Conservation (phyloP, 2,329 filamentous ascomycete genomes). For the Annulohypoxylon truncatum region DNA sequence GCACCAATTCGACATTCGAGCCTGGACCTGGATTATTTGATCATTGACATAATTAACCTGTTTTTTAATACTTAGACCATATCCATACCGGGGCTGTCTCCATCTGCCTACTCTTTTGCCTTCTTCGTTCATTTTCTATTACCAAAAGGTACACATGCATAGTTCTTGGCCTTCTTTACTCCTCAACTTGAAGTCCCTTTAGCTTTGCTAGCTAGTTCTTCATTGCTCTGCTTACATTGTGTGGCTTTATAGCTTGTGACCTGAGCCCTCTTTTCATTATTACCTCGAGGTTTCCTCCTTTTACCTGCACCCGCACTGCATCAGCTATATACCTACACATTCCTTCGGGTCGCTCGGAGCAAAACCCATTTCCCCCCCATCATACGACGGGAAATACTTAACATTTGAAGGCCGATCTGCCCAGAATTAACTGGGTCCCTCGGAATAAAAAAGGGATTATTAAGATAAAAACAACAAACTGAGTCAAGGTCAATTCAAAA, state of each 20-base stretch:
- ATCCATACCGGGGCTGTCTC: neutral
- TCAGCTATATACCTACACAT: constrained; percentile 18
- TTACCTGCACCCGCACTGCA: neutral
- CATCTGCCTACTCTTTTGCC: neutral
- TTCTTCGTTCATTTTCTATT: neutral
- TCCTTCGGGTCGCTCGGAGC: constrained; percentile 40
- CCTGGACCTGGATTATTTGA: neutral
- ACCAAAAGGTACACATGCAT: neutral
- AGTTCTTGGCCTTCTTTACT: neutral
- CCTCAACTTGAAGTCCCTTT: neutral
- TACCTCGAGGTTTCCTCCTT: neutral
- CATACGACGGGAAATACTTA: constrained; percentile 34
- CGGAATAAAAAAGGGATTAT: constrained; percentile 9
- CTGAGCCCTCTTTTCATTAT: constrained; percentile 10
- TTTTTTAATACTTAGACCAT: neutral
- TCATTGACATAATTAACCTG: neutral
- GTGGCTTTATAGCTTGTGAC: neutral
- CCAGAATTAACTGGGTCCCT: constrained; percentile 15
- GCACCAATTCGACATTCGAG: neutral
- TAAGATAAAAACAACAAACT: constrained; percentile 25
- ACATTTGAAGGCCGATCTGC: constrained; percentile 27
- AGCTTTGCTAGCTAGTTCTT: neutral
- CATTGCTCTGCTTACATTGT: neutral
- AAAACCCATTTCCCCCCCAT: constrained; percentile 31
- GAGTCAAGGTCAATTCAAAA: constrained; percentile 34